These are phyloP conservation scores for Geotrichum aggregatum DNA, from an alignment of 1,139 yeast genomes.

Conservation along the genomic window DNA sequence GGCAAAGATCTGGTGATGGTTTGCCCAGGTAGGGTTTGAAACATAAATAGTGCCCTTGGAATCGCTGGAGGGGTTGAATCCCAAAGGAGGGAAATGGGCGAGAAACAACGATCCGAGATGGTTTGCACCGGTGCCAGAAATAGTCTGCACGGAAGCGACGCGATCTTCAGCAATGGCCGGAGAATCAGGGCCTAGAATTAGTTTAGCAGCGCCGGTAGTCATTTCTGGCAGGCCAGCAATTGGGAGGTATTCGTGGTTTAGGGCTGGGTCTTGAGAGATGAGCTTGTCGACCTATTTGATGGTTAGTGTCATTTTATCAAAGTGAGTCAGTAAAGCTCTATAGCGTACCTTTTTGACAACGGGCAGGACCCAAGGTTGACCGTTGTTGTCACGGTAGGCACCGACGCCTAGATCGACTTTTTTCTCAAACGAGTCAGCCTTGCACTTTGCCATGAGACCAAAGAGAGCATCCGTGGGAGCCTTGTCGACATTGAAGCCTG, in stretches of 20 bases:
- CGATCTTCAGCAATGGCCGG: slow-evolving; percentile 49
- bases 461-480: slow-evolving; percentile 50
- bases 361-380: slow-evolving; percentile 86
- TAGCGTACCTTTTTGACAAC: slow-evolving; percentile 55
- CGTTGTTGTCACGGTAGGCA: slow-evolving; percentile 80
- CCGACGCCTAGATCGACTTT: slow-evolving; percentile 90
- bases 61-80: slow-evolving; percentile 30
- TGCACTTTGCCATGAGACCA: slow-evolving; percentile 72
- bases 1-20: slow-evolving; percentile 78
- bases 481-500: slow-evolving; percentile 27
- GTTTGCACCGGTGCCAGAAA: slow-evolving; percentile 94
- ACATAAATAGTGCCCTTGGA: slow-evolving; percentile 52
- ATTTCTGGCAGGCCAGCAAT: slow-evolving; percentile 75
- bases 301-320: slow-evolving; percentile 48
- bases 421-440: slow-evolving; percentile 48
- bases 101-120: slow-evolving; percentile 81
- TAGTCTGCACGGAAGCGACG: slow-evolving; percentile 74
- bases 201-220: slow-evolving; percentile 68
- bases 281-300: slow-evolving; percentile 46
- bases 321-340: too few relatives aligned
- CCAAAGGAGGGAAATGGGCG: slow-evolving; percentile 45
- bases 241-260: slow-evolving; percentile 88
- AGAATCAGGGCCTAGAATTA: slow-evolving; percentile 68
- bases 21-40: slow-evolving; percentile 95
- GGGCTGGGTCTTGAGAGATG: slow-evolving; percentile 52